Percentiles rank a stretch among this genome's conserved stretches.
Evolutionary conservation across 495 filamentous ascomycete genomes (phyloP).

Genomic region (Durotheca rogersii): DNA sequence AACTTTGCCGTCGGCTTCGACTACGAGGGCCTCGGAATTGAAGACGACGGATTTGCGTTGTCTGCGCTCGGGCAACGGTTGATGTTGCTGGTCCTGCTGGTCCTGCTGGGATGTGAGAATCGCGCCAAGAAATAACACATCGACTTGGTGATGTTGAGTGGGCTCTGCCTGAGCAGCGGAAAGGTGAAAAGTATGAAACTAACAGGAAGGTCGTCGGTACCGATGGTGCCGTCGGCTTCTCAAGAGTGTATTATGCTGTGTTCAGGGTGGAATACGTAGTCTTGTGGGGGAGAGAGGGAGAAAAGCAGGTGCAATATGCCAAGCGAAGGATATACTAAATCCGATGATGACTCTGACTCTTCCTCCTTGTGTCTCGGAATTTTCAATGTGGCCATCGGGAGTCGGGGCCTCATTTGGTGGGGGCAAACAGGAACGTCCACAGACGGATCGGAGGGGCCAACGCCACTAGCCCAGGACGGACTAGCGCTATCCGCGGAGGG

Average conservation of each 20-base stretch:
- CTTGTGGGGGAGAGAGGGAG: no score
- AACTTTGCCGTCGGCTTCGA: constrained; percentile 81
- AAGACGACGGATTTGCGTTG: constrained; percentile 91
- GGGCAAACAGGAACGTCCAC: constrained; percentile 1
- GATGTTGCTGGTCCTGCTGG: constrained; percentile 28
- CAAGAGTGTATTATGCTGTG: background rate
- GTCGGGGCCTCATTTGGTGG: background rate
- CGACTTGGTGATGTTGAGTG: no score
- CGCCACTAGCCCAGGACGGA: constrained; percentile 2
- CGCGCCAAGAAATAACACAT: no score
- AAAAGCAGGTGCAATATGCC: no score
- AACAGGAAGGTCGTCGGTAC: background rate
- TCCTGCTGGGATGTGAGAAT: no score
- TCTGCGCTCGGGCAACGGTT: constrained; percentile 48
- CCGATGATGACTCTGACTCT: constrained; percentile 19
- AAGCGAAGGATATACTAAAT: no score
- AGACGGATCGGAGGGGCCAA: constrained; percentile 19
- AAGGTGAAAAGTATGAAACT: background rate
- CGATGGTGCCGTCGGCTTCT: background rate
- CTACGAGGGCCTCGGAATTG: constrained; percentile 77
- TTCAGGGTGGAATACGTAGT: no score
- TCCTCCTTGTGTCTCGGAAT: constrained; percentile 22
- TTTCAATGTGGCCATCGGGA: constrained; percentile 18
- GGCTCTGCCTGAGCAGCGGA: background rate
- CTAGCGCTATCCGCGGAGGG: constrained; percentile 14